Evolutionary conservation across 1,284 basidiomycete genomes (phyloP).

Genomic region (Ceratobasidium sp.): DNA sequence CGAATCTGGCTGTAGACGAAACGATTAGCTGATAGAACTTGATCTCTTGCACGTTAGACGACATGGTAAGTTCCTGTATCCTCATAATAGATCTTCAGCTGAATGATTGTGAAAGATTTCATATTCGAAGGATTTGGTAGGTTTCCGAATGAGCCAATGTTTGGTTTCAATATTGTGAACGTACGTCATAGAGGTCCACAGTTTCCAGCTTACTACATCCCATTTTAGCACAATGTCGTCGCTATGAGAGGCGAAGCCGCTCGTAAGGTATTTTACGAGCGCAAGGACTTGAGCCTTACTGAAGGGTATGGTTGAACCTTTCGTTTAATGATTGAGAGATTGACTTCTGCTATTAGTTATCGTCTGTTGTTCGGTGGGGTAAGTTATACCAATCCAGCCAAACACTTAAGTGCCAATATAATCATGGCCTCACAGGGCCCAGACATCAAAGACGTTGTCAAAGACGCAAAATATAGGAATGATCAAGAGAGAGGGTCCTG

Average conservation of each 20-base stretch:
- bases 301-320: not conserved
- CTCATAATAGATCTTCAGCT: not conserved
- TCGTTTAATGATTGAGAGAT: not conserved
- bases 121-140: not conserved
- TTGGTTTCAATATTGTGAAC: constrained; percentile 12
- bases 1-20: not conserved
- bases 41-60: not conserved
- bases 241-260: constrained; percentile 9
- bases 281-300: not conserved
- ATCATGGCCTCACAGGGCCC: not conserved
- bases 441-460: not conserved
- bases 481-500: constrained; percentile 4
- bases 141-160: not conserved
- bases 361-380: constrained; percentile 23
- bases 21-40: not conserved
- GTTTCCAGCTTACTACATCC: too few relatives aligned
- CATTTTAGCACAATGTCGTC: constrained; percentile 9
- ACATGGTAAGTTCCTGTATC: not conserved
- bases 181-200: not conserved
- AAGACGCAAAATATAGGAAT: not conserved
- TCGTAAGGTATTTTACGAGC: constrained; percentile 15
- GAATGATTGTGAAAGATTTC: not conserved
- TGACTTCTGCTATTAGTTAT: not conserved
- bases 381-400: not conserved
- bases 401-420: not conserved